Conservation (phyloP, 176 grass and related monocot species). For the Avena sativa region DNA sequence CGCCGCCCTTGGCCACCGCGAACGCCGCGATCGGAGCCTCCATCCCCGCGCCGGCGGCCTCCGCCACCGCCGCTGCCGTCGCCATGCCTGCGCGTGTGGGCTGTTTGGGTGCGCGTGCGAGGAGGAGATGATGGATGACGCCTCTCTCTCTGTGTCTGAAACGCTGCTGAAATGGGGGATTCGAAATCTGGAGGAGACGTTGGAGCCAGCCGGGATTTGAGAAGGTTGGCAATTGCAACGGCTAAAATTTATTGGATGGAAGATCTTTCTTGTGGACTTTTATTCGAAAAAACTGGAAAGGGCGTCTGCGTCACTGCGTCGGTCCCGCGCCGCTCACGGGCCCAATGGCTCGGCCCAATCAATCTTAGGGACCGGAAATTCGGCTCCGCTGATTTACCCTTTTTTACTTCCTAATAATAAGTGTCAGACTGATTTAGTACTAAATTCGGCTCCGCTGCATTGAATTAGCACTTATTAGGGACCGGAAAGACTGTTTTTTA, state of each 20-base stretch:
- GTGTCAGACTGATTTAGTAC: no score
- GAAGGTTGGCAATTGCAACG: slow-evolving; percentile 12
- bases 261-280: neutral
- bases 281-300: neutral
- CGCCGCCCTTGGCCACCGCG: slow-evolving; percentile 72
- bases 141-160: neutral
- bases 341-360: neutral
- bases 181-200: slow-evolving; percentile 32
- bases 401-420: no score
- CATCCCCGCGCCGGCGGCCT: slow-evolving; percentile 14
- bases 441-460: no score
- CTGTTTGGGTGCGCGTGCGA: neutral
- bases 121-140: neutral
- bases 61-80: slow-evolving; percentile 9
- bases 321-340: neutral
- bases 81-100: slow-evolving; percentile 21
- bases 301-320: neutral
- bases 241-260: slow-evolving; percentile 11
- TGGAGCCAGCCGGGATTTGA: slow-evolving; percentile 27
- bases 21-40: slow-evolving; percentile 63
- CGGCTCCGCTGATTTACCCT: neutral
- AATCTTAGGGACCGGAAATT: neutral
- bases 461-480: no score
- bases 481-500: no score
- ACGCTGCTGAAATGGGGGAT: neutral